Evolutionary conservation across 192 early-diverging fungal genomes (phyloP).

Genomic region (Backusella luteola): DNA sequence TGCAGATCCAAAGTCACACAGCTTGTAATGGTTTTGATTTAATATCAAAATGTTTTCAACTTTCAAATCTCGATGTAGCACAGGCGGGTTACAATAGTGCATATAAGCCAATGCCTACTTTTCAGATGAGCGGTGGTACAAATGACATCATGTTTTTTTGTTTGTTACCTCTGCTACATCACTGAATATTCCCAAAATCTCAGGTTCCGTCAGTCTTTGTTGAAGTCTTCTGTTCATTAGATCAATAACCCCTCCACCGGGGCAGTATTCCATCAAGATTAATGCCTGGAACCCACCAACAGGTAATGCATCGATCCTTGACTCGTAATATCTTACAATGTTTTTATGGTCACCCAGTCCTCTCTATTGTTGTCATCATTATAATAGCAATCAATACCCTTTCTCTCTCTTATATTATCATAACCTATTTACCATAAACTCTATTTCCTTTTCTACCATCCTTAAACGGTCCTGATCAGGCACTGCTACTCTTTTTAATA

Average conservation of each 20-base stretch:
- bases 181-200: conserved; percentile 87
- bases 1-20: conserved; percentile 97
- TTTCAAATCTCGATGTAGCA: conserved; percentile 85
- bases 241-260: conserved; percentile 75
- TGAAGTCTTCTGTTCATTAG: conserved; percentile 83
- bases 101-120: conserved; percentile 83
- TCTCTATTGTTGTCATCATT: conserved; percentile 38
- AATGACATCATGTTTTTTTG: not conserved
- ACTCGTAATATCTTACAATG: conserved; percentile 81
- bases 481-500: conserved; percentile 81
- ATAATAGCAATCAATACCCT: not conserved
- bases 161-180: conserved; percentile 66
- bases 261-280: conserved; percentile 94
- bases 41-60: conserved; percentile 82
- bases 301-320: conserved; percentile 52
- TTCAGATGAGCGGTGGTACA: not conserved
- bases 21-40: conserved; percentile 65
- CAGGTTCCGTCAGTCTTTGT: conserved; percentile 74
- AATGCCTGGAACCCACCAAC: conserved; percentile 71
- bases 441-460: conserved; percentile 71
- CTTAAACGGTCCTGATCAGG: conserved; percentile 66
- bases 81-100: conserved; percentile 82
- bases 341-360: conserved; percentile 75
- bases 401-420: not conserved
- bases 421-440: conserved; percentile 62